These are phyloP conservation scores for Conoideocrella luteorostrata DNA, from an alignment of 2,329 filamentous ascomycete species.

Conservation along the genomic window DNA sequence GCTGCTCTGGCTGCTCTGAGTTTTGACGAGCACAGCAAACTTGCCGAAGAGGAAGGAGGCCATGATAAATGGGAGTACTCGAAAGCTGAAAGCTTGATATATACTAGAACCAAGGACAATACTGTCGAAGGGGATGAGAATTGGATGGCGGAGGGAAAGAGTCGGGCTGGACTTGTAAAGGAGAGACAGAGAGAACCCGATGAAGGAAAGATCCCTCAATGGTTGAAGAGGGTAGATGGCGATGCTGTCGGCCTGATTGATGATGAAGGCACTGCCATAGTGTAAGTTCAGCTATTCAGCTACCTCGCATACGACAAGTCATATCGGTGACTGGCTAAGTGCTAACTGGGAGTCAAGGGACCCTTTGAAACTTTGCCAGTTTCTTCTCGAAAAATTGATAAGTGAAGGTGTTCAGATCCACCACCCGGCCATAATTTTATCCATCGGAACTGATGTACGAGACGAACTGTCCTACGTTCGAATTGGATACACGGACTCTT, in stretches of 20 bases:
- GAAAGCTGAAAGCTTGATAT: too few relatives aligned
- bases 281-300: conserved; percentile 37
- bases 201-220: conserved; percentile 26
- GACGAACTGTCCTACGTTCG: conserved; percentile 46
- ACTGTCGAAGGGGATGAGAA: conserved; percentile 46
- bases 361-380: conserved; percentile 58
- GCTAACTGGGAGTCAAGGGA: conserved; percentile 42
- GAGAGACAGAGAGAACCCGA: conserved; percentile 19
- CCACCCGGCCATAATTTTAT: conserved; percentile 53
- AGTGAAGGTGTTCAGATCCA: conserved; percentile 58
- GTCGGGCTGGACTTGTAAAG: conserved; percentile 47
- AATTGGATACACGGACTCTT: conserved; percentile 37
- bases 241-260: conserved; percentile 57
- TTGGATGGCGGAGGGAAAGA: conserved; percentile 62
- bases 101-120: too few relatives aligned
- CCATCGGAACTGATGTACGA: conserved; percentile 42
- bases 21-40: conserved; percentile 59
- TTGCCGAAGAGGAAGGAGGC: conserved; percentile 56
- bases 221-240: conserved; percentile 35
- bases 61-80: conserved; percentile 43
- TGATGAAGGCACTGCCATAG: conserved; percentile 54
- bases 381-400: conserved; percentile 53
- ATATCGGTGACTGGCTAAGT: too few relatives aligned
- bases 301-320: too few relatives aligned
- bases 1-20: conserved; percentile 58